Evolutionary conservation across 257 asterid species (phyloP).

Genomic region (Primulina eburnea): DNA sequence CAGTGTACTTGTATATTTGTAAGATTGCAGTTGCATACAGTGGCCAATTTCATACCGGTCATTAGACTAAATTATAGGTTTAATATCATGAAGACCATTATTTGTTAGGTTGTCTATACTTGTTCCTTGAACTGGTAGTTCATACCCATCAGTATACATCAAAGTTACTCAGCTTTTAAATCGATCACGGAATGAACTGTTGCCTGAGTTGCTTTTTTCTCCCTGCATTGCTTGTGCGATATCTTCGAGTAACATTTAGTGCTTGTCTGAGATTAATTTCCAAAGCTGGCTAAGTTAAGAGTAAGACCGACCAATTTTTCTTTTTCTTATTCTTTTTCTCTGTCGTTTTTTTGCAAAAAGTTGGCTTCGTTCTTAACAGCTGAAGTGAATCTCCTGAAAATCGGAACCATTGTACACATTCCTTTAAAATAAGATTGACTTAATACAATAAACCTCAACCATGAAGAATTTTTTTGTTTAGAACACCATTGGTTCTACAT

Average conservation of each 20-base stretch:
- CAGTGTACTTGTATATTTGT: slow-evolving; percentile 45
- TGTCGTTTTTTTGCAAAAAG: too few relatives aligned
- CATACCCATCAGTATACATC: slow-evolving; percentile 27
- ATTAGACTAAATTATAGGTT: slow-evolving; percentile 35
- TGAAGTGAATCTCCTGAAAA: too few relatives aligned
- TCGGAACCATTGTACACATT: too few relatives aligned
- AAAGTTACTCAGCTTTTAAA: slow-evolving; percentile 1
- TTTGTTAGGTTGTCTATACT: slow-evolving; percentile 27
- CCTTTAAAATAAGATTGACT: too few relatives aligned
- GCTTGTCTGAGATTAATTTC: not conserved
- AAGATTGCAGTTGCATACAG: slow-evolving; percentile 40
- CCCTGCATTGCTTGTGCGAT: not conserved
- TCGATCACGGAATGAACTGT: slow-evolving; percentile 1
- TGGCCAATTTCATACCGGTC: slow-evolving; percentile 51
- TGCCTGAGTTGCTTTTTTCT: not conserved
- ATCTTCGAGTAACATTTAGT: slow-evolving; percentile 6
- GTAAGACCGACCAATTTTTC: too few relatives aligned
- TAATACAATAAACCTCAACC: too few relatives aligned
- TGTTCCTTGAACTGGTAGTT: slow-evolving; percentile 25
- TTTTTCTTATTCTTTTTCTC: too few relatives aligned
- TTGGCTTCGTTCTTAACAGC: too few relatives aligned
- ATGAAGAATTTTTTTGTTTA: too few relatives aligned
- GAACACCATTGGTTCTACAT: too few relatives aligned
- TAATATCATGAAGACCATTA: slow-evolving; percentile 20
- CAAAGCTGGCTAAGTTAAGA: too few relatives aligned